Evolutionary conservation across 2,329 filamentous ascomycete species (phyloP).

Genomic region (Alternaria triticimaculans): DNA sequence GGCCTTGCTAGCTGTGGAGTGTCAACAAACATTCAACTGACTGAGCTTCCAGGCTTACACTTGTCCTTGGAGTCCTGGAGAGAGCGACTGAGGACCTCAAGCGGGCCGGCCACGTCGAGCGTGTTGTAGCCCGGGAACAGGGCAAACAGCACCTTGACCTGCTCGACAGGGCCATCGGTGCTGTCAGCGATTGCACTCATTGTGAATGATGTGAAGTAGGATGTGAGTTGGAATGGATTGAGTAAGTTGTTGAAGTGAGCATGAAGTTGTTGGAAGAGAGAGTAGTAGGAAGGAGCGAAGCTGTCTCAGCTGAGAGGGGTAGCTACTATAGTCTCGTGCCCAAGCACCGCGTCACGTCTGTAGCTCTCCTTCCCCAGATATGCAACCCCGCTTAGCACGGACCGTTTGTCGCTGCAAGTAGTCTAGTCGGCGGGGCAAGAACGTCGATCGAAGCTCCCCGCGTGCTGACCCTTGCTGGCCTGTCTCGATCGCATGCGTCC

Average conservation of each 20-base stretch:
- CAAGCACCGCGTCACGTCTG: slow-evolving; percentile 26
- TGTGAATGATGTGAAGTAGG: slow-evolving; percentile 33
- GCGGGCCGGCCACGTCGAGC: slow-evolving; percentile 63
- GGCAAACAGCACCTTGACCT: slow-evolving; percentile 68
- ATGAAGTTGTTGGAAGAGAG: slow-evolving; percentile 26
- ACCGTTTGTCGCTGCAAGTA: slow-evolving; percentile 19
- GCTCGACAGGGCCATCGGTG: slow-evolving; percentile 58
- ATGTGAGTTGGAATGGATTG: slow-evolving; percentile 26
- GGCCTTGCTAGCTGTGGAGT: slow-evolving; percentile 56
- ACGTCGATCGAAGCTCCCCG: slow-evolving; percentile 20
- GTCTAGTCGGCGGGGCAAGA: slow-evolving; percentile 26
- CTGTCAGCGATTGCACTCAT: slow-evolving; percentile 51
- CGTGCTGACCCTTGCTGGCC: slow-evolving; percentile 16
- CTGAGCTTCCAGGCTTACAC: slow-evolving; percentile 43
- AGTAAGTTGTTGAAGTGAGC: slow-evolving; percentile 22
- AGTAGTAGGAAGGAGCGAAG: slow-evolving; percentile 18
- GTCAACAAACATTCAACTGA: slow-evolving; percentile 27
- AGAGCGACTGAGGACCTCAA: slow-evolving; percentile 64
- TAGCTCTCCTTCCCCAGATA: slow-evolving; percentile 32
- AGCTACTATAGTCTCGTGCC: slow-evolving; percentile 27
- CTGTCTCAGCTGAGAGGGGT: slow-evolving; percentile 31
- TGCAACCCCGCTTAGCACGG: slow-evolving; percentile 32
- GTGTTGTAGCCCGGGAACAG: slow-evolving; percentile 64
- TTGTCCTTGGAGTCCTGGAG: slow-evolving; percentile 62
- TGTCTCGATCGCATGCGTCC: slow-evolving; percentile 14